phyloP scores from a whole-genome alignment of 192 early-diverging fungal genomes.

The Allomyces macrogynus region DNA sequence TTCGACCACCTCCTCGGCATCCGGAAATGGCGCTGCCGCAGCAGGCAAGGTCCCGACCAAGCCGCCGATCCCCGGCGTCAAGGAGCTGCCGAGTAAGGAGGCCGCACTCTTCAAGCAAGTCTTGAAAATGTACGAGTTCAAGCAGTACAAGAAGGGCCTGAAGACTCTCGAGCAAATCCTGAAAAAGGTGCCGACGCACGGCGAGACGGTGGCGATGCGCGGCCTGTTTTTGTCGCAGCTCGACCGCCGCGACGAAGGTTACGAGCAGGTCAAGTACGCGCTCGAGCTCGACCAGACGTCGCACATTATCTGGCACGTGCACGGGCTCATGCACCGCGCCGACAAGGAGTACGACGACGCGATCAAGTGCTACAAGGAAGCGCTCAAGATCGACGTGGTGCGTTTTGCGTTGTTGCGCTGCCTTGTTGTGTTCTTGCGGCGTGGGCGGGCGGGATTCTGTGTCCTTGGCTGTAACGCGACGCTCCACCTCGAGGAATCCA shows the following conservation, averaged over 20 bases:
- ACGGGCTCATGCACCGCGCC: constrained; percentile 70
- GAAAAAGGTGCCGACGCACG: constrained; percentile 83
- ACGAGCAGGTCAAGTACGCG: constrained; percentile 68
- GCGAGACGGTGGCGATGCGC: constrained; percentile 90
- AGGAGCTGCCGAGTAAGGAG: constrained; percentile 52
- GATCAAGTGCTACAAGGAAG: constrained; percentile 71
- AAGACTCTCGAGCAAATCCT: constrained; percentile 79
- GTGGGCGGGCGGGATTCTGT: no score
- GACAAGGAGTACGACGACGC: constrained; percentile 90
- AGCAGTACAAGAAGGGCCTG: constrained; percentile 88
- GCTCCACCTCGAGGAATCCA: no score
- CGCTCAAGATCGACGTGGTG: constrained; percentile 64
- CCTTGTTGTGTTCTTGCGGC: no score
- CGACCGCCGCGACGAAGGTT: constrained; percentile 80
- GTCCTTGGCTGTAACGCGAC: no score
- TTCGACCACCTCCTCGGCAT: no score
- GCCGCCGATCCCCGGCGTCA: constrained; percentile 8
- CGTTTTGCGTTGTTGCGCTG: not conserved
- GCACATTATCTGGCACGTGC: constrained; percentile 94
- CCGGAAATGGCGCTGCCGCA: no score
- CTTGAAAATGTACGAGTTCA: constrained; percentile 81
- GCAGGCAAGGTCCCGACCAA: not conserved
- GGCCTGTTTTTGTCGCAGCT: constrained; percentile 76
- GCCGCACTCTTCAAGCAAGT: constrained; percentile 45
- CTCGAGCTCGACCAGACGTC: constrained; percentile 56